phyloP scores from a whole-genome alignment of 345 rosid genomes.

The Pugionium cornutum region DNA sequence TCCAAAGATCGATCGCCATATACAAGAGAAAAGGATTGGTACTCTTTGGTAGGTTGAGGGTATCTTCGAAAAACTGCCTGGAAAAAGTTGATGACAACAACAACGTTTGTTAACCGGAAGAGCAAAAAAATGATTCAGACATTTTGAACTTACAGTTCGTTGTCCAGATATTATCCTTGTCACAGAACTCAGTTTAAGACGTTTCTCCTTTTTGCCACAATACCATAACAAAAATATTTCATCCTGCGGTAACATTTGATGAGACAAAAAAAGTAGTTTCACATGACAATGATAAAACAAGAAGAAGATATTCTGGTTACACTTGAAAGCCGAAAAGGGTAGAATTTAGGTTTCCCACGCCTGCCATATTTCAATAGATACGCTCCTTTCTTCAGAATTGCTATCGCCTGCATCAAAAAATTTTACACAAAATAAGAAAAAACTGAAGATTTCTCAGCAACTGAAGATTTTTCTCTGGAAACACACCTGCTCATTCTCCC shows the following conservation, averaged over 20 bases:
- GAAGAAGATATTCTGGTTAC: conserved; percentile 34
- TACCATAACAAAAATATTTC: conserved; percentile 62
- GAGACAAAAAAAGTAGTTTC: background rate
- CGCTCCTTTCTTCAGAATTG: conserved; percentile 71
- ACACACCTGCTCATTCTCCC: conserved; percentile 53
- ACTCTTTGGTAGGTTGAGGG: conserved; percentile 78
- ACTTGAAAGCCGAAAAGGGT: conserved; percentile 70
- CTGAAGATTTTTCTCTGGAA: background rate
- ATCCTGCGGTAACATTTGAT: conserved; percentile 46
- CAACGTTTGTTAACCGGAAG: conserved; percentile 8
- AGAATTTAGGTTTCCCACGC: conserved; percentile 74
- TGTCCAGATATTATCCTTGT: conserved; percentile 78
- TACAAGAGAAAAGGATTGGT: conserved; percentile 78
- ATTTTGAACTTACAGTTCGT: conserved; percentile 63
- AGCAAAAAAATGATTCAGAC: conserved; percentile 20
- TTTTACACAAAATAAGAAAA: no score
- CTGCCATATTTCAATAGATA: conserved; percentile 76
- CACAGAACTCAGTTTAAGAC: conserved; percentile 59
- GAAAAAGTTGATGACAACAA: conserved; percentile 28
- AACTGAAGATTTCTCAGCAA: no score
- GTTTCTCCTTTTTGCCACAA: conserved; percentile 64
- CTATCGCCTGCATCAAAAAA: conserved; percentile 49
- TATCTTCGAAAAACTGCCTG: conserved; percentile 74
- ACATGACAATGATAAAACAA: conserved; percentile 9
- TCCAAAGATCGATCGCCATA: conserved; percentile 71